Base-by-base conservation (phyloP, 495 filamentous ascomycete genomes). In the Aspergillus conjunctus region DNA sequence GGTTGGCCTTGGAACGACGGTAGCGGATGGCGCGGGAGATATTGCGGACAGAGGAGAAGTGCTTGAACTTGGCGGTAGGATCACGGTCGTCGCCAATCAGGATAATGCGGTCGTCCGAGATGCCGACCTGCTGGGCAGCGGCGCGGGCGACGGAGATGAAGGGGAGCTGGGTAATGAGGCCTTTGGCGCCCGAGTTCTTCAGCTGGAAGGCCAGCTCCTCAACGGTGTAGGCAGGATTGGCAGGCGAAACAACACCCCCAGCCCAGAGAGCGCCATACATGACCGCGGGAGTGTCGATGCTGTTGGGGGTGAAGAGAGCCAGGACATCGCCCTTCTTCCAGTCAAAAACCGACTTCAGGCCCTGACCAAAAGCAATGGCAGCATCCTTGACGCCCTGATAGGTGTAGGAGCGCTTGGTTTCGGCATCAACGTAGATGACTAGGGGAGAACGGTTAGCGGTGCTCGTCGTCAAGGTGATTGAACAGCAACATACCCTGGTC, bases 141-240 rank as follows among this genome's bases (percentile, higher is more conserved):
- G 85, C 77, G 14, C 68, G 68, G 6, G 87, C 93, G 1, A 79
- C 79, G 7, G 82, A 66, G 1, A 96, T 76, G 54, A 87, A 77
- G 0, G 86, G 71, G 7, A 78, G 66, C 60, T 91, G 89, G 0
- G 94, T 98, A 4, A 88, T 82, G 20, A 98, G 71, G 1, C 79
- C 91, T 66, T 87, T 92, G 32, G 91, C 92, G 1, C 83, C 81
- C 0, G 90, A 87, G 71, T 95, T 88, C 65, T 88, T 85, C 60
- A 98, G 82, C 72, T 97, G 94, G 70, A 90, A 95, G 17, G 89
- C 88, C 14, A 98, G 81, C 70, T 98, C 93, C 7, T 96, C 87
- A 21, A 79, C 83, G 1, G 88, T 95, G 74, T 97, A 97, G 2
- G 84, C 83, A 21, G 94, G 93, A 70, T 97, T 97, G 11, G 91